Base-by-base conservation (phyloP, 2,329 filamentous ascomycete genomes). In the Didymellaceae sp. region DNA sequence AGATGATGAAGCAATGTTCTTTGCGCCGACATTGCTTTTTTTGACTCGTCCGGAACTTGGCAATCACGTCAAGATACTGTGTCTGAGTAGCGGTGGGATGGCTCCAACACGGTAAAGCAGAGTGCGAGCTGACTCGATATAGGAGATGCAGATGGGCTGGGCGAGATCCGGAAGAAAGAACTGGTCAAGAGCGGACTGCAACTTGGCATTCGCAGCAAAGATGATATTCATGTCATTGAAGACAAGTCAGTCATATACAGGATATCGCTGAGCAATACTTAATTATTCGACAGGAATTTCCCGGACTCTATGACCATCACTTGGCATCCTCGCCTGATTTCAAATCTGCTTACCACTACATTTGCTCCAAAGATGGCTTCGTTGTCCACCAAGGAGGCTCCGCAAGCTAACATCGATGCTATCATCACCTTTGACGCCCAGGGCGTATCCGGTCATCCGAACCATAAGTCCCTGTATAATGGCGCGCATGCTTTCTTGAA, bases 1-100 rank as follows among this genome's bases (percentile, higher is more conserved):
- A 0, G 94, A 99, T 75, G 94, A 99, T 68, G 94, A 99, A 78
- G 94, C 93, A 73, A 99, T 99, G 94, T 99, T 99, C 81, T 99
- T 99, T 76, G 86, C 91, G 57, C 94, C 94, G 0, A 89, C 91
- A 0, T 80, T 97, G 11, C 81, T 95, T 63, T 86, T 89, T n/a
- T 82, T 99, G 50, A 93, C 91, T 14, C 80, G 83, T 11, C 90
- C 91, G 4, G 84, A 86, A 52, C 80, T 88, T 16, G 89, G 90
- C 4, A 97, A 99, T 75, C 91, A 95, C 70, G 82, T 99, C 68
- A 94, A 95, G 76, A 96, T 99, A 57, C 77, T 97, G 47, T 99
- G 94, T 76, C 78, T 99, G 57, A 95, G 90, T 75, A 93, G 86
- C 59, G 92, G 90, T 87, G 75, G 34, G 74, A 10, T 11, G 16